Percentiles rank a stretch among this genome's conserved stretches.
phyloP scores from a whole-genome alignment of 495 filamentous ascomycete genomes.

The Letharia lupina region DNA sequence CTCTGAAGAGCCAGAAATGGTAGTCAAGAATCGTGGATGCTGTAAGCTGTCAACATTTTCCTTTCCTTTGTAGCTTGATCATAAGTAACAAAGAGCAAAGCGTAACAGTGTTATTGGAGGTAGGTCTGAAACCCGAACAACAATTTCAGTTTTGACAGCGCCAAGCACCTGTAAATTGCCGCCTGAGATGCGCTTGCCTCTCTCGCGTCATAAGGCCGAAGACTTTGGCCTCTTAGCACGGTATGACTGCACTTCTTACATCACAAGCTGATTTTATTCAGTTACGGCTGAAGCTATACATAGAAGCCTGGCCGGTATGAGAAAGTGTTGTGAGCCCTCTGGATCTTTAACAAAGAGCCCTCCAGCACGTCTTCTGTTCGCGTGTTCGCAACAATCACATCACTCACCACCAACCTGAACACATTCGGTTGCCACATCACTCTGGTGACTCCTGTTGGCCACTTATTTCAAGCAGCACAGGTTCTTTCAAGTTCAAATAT shows the following conservation, averaged over 20 bases:
- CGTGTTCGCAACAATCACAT: slow-evolving; percentile 4
- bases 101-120: background rate
- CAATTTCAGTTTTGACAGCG: background rate
- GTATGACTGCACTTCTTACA: slow-evolving; percentile 1
- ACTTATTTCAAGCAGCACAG: background rate
- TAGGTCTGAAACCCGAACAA: background rate
- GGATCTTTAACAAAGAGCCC: background rate
- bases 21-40: background rate
- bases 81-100: background rate
- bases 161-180: slow-evolving; percentile 5
- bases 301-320: background rate
- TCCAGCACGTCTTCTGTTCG: slow-evolving; percentile 5
- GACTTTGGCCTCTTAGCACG: slow-evolving; percentile 3
- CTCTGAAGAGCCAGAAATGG: background rate
- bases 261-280: no score
- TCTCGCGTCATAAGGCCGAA: background rate
- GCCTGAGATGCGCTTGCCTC: slow-evolving; percentile 6
- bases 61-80: background rate
- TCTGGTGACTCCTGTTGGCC: background rate
- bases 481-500: background rate
- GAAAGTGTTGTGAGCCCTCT: background rate
- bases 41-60: background rate
- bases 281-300: background rate
- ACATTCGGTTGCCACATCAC: background rate
- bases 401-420: background rate